A percentile compares a stretch with the other conserved stretches of the same genome.
These are phyloP conservation scores for Apiospora koreana DNA, from an alignment of 2,329 filamentous ascomycete species.

Conservation along the genomic window DNA sequence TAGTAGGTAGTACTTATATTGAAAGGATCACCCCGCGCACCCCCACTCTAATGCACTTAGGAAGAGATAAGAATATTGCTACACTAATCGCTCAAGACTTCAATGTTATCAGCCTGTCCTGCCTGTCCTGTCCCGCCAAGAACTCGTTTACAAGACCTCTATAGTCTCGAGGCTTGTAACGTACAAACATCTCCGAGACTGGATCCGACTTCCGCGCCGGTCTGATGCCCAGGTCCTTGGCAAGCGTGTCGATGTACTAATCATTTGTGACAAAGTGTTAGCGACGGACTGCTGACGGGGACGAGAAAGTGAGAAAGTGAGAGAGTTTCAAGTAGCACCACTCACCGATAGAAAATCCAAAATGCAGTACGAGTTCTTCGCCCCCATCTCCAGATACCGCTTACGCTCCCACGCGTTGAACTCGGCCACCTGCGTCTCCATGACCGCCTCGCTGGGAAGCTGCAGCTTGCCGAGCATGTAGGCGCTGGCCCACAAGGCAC, in stretches of 20 bases:
- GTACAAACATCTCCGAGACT: slow-evolving; percentile 2
- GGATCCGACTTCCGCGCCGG: background rate
- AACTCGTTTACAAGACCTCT: slow-evolving; percentile 9
- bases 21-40: no score
- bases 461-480: slow-evolving; percentile 32
- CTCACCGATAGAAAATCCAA: slow-evolving; percentile 13
- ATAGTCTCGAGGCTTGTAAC: slow-evolving; percentile 6
- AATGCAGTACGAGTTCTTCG: slow-evolving; percentile 15
- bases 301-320: no score
- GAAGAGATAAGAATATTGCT: no score
- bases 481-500: slow-evolving; percentile 32
- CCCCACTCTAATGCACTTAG: no score
- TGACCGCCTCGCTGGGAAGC: slow-evolving; percentile 28
- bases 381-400: slow-evolving; percentile 12
- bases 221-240: slow-evolving; percentile 27
- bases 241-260: slow-evolving; percentile 14
- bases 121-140: background rate
- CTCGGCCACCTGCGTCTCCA: slow-evolving; percentile 31
- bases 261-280: background rate
- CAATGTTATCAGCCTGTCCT: no score
- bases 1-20: no score
- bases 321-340: no score
- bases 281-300: background rate
- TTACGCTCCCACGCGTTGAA: slow-evolving; percentile 36
- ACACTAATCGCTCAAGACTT: no score